A percentile compares a stretch with the other conserved stretches of the same genome.
Conservation (phyloP, 2,329 filamentous ascomycete genomes). For the Botrytis squamosa region DNA sequence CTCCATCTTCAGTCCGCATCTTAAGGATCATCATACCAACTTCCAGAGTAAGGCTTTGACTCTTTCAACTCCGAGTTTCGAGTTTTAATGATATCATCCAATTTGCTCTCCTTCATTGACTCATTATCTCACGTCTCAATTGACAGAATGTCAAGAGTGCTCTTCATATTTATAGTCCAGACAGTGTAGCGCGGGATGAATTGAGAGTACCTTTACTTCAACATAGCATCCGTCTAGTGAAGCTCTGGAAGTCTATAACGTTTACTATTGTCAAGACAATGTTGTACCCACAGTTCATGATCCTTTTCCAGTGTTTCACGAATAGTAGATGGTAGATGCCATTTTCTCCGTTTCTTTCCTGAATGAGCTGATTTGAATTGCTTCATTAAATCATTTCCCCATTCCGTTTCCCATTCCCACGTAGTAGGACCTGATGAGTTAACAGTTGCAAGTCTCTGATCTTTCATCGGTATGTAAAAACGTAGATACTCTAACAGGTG, state of each 20-base stretch:
- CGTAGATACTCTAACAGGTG: fast-evolving
- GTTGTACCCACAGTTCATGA: not conserved
- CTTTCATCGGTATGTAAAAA: not conserved
- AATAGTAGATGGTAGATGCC: not conserved
- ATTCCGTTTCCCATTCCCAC: slow-evolving; percentile 2
- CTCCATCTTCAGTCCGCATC: not conserved
- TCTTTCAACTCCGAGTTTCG: fast-evolving
- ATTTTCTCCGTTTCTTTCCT: not conserved
- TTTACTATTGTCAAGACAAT: not conserved
- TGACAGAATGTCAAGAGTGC: fast-evolving
- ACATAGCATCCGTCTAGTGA: not conserved
- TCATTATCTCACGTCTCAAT: not conserved
- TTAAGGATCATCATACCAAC: not conserved
- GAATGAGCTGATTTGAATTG: not conserved
- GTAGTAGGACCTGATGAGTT: no score
- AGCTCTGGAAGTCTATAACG: not conserved
- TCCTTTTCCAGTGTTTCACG: not conserved
- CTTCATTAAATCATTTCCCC: no score
- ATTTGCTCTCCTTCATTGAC: not conserved
- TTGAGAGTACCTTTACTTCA: no score
- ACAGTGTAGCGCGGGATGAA: not conserved
- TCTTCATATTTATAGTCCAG: not conserved
- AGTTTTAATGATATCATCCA: not conserved
- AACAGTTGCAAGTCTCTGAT: not conserved
- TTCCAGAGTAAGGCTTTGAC: not conserved